Evolutionary conservation across 2,329 filamentous ascomycete genomes (phyloP).

Genomic region (Fusarium guadeloupense): DNA sequence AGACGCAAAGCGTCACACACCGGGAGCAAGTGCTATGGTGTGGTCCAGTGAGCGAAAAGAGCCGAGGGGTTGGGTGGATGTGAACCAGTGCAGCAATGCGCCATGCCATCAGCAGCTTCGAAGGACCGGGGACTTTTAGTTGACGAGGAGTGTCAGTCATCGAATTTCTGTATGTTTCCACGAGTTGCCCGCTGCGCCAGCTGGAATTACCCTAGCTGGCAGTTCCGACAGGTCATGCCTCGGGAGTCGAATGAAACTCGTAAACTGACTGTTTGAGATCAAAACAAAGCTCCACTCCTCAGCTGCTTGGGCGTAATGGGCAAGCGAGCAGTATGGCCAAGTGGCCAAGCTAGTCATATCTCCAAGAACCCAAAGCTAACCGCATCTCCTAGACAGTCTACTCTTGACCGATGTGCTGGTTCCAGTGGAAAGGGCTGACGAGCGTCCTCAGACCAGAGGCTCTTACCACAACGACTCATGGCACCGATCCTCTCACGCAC

Average conservation of each 20-base stretch:
- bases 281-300: constrained; percentile 55
- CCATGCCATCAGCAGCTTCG: constrained; percentile 38
- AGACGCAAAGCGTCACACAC: constrained; percentile 58
- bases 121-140: constrained; percentile 57
- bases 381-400: constrained; percentile 51
- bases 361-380: constrained; percentile 35
- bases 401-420: constrained; percentile 61
- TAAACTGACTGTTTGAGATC: constrained; percentile 60
- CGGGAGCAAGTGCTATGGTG: constrained; percentile 52
- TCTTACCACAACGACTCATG: constrained; percentile 83
- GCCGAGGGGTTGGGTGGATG: constrained; percentile 38
- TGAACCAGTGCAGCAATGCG: constrained; percentile 25
- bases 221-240: constrained; percentile 57
- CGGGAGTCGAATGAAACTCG: constrained; percentile 49
- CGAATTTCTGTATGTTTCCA: constrained; percentile 59
- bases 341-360: constrained; percentile 35
- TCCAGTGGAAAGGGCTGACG: constrained; percentile 78
- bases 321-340: constrained; percentile 36
- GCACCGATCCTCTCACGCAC: constrained; percentile 67
- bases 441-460: constrained; percentile 75
- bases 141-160: constrained; percentile 50
- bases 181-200: constrained; percentile 50
- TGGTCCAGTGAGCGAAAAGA: constrained; percentile 52
- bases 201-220: constrained; percentile 43
- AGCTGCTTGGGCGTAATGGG: constrained; percentile 21